Evolutionary conservation across 805 yeast species (phyloP).

Genomic region (Ogataea wickerhamii): DNA sequence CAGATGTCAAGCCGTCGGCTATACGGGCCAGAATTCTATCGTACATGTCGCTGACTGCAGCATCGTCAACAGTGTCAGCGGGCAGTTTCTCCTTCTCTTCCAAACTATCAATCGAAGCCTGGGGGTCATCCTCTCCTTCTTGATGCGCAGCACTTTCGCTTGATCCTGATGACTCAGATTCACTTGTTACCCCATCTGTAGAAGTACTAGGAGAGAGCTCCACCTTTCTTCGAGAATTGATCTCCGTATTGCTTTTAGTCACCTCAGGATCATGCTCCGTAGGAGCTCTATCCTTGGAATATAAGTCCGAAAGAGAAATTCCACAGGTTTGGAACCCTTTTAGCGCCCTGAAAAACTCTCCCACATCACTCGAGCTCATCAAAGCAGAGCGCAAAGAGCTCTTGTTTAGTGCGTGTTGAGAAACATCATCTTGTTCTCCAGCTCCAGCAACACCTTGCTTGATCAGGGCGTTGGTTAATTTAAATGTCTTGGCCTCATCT

Average conservation of each 20-base stretch:
- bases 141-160: background rate
- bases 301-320: conserved; percentile 35
- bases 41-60: conserved; percentile 4
- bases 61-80: background rate
- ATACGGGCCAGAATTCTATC: background rate
- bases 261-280: background rate
- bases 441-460: conserved; percentile 1
- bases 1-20: background rate
- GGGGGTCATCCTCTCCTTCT: background rate
- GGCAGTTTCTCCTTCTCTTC: background rate
- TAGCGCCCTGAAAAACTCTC: conserved; percentile 36
- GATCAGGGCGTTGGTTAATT: conserved; percentile 6
- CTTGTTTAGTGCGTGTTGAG: background rate
- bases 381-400: conserved; percentile 34
- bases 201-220: background rate
- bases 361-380: conserved; percentile 33
- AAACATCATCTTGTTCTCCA: background rate
- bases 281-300: conserved; percentile 5
- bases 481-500: conserved; percentile 22
- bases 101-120: background rate
- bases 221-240: conserved; percentile 10
- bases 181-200: background rate
- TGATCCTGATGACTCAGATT: conserved; percentile 2
- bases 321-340: conserved; percentile 40
- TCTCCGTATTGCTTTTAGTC: conserved; percentile 14